Evolutionary conservation across 257 asterid genomes (phyloP), one percentile per base, ranked within the genome.

Genomic region (Eustoma russellianum): DNA sequence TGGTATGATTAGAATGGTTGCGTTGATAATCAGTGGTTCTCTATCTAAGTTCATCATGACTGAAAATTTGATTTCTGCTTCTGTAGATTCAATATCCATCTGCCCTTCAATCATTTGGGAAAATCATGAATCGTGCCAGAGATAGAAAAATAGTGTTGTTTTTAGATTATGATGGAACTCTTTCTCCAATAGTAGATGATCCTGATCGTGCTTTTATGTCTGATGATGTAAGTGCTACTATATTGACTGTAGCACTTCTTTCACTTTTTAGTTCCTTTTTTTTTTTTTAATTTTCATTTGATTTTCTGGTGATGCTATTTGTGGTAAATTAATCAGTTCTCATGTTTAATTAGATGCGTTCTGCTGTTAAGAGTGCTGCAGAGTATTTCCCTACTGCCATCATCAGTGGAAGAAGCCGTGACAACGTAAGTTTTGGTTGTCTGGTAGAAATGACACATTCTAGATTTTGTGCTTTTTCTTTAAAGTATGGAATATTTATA

Each of bases 151-250:
- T 87, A 59, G 95, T 87, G 17, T 52, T 87, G 54, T 91, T 91
- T 75, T 69, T 87, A 63, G 96, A 91, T 70, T 91, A 91, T 46
- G 98, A 91, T 51, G 96, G 98, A 44, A 91, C 98, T 41, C 98
- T 91, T 59, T 77, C 96, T 48, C 95, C 98, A 33, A 87, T 91
- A 3, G 94, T 91, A 1, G 95, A 91, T 59, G 88, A 91, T 46
- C 98, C 98, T 13, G 95, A 91, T 61, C 76, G 74, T 59, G 98
- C 98, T 56, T 80, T 84, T 72, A 74, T 91, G 85, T 91, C 98
- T 10, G 60, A 46, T 52, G 88, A 87, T 50, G 96, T 91, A 71
- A 74, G 77, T 61, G 9, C 7, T 38, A 38, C 9, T 38, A 7
- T 38, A 38, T 38, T 8, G 74, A 28, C 48, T 34, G 47, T 5